A percentile compares a stretch with the other conserved stretches of the same genome.
phyloP scores from a whole-genome alignment of 2,329 filamentous ascomycete genomes.

The Trichoderma guizhouense region DNA sequence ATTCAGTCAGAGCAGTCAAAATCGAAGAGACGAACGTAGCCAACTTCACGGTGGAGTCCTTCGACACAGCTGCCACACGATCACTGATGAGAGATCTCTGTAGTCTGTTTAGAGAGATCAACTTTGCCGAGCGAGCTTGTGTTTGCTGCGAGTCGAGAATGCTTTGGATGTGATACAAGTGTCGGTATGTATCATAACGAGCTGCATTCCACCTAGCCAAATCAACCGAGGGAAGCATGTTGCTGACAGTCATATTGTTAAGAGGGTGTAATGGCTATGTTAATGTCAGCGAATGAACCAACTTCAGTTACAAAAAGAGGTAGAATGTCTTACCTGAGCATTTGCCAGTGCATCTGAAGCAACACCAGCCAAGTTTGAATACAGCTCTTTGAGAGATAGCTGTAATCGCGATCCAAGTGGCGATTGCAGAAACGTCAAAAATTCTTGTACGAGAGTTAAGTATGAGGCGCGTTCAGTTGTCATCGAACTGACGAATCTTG shows the following conservation, averaged over 20 bases:
- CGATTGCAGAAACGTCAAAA: conserved; percentile 34
- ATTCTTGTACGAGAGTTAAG: conserved; percentile 23
- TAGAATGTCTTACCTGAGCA: conserved; percentile 41
- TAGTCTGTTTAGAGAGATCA: conserved; percentile 56
- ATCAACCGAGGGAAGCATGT: conserved; percentile 39
- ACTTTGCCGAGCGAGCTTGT: conserved; percentile 44
- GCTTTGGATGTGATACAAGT: conserved; percentile 42
- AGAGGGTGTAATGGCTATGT: conserved; percentile 56
- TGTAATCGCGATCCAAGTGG: conserved; percentile 29
- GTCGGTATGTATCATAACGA: conserved; percentile 50
- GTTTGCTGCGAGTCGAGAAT: conserved; percentile 41
- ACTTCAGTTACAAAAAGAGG: not conserved
- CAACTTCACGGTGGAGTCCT: conserved; percentile 58
- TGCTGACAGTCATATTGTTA: conserved; percentile 53
- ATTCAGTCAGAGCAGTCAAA: conserved; percentile 41
- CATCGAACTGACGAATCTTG: conserved; percentile 30
- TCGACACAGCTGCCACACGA: conserved; percentile 53
- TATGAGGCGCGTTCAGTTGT: conserved; percentile 19
- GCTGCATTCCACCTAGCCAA: conserved; percentile 48
- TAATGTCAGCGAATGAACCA: conserved; percentile 6
- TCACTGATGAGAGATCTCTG: conserved; percentile 57
- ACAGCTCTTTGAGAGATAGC: conserved; percentile 36
- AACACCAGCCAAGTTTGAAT: conserved; percentile 31
- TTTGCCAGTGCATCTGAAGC: conserved; percentile 32
- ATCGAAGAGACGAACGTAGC: conserved; percentile 48